Base-by-base conservation (phyloP, 1,284 basidiomycete genomes). In the Puccinia horiana region DNA sequence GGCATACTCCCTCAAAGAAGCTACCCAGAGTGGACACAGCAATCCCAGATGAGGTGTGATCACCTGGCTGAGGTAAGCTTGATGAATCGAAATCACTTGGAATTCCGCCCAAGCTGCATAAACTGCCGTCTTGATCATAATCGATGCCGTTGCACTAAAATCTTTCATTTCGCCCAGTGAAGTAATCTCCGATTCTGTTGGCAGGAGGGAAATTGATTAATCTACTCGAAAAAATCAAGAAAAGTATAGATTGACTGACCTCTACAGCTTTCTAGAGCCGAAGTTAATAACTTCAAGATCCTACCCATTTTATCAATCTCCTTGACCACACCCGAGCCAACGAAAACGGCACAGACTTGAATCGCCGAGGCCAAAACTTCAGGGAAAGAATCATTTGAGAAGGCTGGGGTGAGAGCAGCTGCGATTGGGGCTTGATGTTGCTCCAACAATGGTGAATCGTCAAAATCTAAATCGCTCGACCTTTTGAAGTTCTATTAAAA, bases 391-490 rank as follows among this genome's bases (percentile, higher is more conserved):
- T 99, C 97, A 0, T 93, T 90, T 3, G 94, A 93, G 86, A 99
- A 99, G 0, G 96, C 96, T 0, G 97, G 96, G 0, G 96, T 99
- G n/a, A 99, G 90, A 0, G 97, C 97, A 1, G 97, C 95, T 0
- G 96, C 96, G 83, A 99, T 97, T 0, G 97, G 96, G 0, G 97
- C 97, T 88, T 99, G 96, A 87, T 98, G 94, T 87, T 99, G 97
- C 86, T 99, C 96, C n/a, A 99, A 90, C 1, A 99, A 89, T 3
- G 96, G 89, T 0, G 94, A 91, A 83, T 94, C 94, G 65, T 94
- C 92, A 85, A 95, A 98, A 83, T 96, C 95, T 0, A 95, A 93
- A 88, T 99, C 97, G 0, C 93, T 93, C 2, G 94, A 91, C 35
- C 89, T 88, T 3, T 94, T 91, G 87, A 98, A 99, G 77, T 92